These are phyloP conservation scores for Pinus tabuliformis DNA, from an alignment of 75 land plant species.

Conservation along the genomic window DNA sequence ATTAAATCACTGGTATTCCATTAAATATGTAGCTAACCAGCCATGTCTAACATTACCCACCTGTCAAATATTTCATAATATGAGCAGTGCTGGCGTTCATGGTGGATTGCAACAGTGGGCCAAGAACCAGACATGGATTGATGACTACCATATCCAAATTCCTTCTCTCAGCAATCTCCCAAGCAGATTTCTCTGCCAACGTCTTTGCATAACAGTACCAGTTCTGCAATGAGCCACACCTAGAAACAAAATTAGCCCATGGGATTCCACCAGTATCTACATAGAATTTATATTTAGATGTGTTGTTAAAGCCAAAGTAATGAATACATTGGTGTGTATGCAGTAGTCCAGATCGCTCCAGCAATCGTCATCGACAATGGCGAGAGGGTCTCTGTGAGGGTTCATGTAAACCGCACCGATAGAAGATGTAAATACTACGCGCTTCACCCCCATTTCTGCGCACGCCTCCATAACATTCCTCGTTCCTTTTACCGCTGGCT, in stretches of 20 bases:
- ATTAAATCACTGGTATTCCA: no score
- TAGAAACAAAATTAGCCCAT: no score
- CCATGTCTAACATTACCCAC: not conserved
- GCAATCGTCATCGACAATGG: conserved; percentile 32
- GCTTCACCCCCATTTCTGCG: conserved; percentile 21
- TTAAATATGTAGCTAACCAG: no score
- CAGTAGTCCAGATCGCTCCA: conserved; percentile 54
- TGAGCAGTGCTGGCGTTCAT: conserved; percentile 46
- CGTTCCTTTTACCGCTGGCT: conserved; percentile 47
- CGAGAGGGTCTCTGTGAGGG: conserved; percentile 16
- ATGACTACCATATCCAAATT: conserved; percentile 40
- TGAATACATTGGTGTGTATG: conserved; percentile 27
- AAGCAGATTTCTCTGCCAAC: conserved; percentile 45
- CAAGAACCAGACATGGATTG: conserved; percentile 42
- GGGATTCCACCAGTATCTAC: no score
- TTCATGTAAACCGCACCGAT: conserved; percentile 43
- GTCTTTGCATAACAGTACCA: conserved; percentile 56
- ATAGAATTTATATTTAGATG: not conserved
- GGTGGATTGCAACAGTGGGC: conserved; percentile 46
- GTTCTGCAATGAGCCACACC: conserved; percentile 30
- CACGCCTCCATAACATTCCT: conserved; percentile 38
- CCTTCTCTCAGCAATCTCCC: conserved; percentile 30
- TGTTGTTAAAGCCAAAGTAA: not conserved
- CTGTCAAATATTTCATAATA: conserved; percentile 36
- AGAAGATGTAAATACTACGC: conserved; percentile 52